Conservation (phyloP, 1,284 basidiomycete species). For the Boletellus deceptivus region DNA sequence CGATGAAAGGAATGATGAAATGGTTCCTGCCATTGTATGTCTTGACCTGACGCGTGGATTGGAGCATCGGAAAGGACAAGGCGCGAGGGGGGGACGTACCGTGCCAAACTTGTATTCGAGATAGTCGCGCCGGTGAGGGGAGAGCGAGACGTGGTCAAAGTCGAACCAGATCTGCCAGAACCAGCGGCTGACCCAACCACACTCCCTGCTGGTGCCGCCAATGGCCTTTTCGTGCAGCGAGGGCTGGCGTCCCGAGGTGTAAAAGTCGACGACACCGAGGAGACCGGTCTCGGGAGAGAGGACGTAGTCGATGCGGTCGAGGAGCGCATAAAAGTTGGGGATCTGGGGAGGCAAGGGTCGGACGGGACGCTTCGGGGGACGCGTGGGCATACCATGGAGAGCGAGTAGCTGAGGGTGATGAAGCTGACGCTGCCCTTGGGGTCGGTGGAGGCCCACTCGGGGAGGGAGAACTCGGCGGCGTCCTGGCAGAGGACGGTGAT, state of each 20-base stretch:
- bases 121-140: slow-evolving; percentile 70
- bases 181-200: slow-evolving; percentile 73
- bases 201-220: slow-evolving; percentile 67
- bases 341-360: slow-evolving; percentile 43
- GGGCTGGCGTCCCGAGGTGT: slow-evolving; percentile 63
- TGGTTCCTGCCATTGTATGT: slow-evolving; percentile 74
- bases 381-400: slow-evolving; percentile 58
- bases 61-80: neutral
- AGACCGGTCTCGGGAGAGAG: slow-evolving; percentile 66
- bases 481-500: slow-evolving; percentile 77
- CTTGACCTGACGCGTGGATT: slow-evolving; percentile 44
- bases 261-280: slow-evolving; percentile 78
- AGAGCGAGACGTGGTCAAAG: slow-evolving; percentile 74
- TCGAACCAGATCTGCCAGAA: slow-evolving; percentile 87
- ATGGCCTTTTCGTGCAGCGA: slow-evolving; percentile 65
- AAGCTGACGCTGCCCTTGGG: slow-evolving; percentile 58
- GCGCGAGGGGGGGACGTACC: slow-evolving; percentile 26
- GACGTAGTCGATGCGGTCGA: slow-evolving; percentile 72
- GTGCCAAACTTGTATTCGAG: slow-evolving; percentile 83
- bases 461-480: slow-evolving; percentile 67
- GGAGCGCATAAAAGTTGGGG: slow-evolving; percentile 65
- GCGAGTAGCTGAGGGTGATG: slow-evolving; percentile 69
- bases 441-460: slow-evolving; percentile 53
- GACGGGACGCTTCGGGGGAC: neutral
- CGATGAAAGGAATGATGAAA: slow-evolving; percentile 67